Evolutionary conservation across 148 eudicot genomes (phyloP).

Genomic region (Cornus florida): DNA sequence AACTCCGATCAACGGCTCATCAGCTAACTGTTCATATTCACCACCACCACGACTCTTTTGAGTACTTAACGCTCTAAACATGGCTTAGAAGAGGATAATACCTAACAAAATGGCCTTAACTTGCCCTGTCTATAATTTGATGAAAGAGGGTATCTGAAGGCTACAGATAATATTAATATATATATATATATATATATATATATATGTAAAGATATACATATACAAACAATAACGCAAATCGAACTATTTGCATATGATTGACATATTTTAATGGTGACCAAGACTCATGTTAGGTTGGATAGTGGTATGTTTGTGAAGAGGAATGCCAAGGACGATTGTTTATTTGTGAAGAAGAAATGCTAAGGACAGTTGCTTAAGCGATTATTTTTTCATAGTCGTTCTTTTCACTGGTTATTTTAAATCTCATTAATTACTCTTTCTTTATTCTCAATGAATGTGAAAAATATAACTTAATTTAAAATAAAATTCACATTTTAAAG

Average conservation of each 20-base stretch:
- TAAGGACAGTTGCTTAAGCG: no score
- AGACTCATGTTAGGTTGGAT: background rate
- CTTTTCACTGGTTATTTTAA: no score
- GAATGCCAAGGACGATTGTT: no score
- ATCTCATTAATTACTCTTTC: no score
- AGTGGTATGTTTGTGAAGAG: background rate
- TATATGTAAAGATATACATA: no score
- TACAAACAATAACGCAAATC: no score
- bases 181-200: no score
- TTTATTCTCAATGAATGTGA: no score
- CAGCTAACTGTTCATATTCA: slow-evolving; percentile 23
- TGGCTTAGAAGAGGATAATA: background rate
- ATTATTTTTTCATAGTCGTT: no score
- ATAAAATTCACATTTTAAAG: no score
- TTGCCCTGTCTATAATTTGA: background rate
- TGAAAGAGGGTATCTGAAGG: background rate
- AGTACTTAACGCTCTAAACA: slow-evolving; percentile 32
- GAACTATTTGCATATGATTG: no score
- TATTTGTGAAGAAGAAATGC: background rate
- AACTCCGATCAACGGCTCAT: slow-evolving; percentile 4
- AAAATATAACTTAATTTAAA: no score
- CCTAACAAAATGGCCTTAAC: background rate
- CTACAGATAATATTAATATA: background rate
- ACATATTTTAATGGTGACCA: background rate
- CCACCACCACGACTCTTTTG: background rate